phyloP scores from a whole-genome alignment of 176 grass and related monocot genomes.

The Cenchrus purpureus region DNA sequence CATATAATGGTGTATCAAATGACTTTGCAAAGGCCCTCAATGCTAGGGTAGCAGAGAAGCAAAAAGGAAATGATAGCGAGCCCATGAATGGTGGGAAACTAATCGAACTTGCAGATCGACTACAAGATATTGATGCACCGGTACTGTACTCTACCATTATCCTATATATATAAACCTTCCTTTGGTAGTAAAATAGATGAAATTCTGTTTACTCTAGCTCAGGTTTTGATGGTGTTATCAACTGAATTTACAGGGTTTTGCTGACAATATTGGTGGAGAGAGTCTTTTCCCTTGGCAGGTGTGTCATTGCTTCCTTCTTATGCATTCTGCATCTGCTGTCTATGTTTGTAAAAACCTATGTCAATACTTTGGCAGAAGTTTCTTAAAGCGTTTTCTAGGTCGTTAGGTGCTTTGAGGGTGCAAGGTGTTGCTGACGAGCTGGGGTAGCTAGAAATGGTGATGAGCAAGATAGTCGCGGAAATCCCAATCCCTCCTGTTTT shows the following conservation, averaged over 20 bases:
- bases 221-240: slow-evolving; percentile 31
- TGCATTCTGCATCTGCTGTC: slow-evolving; percentile 15
- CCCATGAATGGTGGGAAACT: slow-evolving; percentile 75
- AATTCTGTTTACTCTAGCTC: slow-evolving; percentile 23
- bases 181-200: slow-evolving; percentile 11
- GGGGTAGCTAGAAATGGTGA: background rate
- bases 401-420: background rate
- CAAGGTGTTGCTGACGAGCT: background rate
- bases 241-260: slow-evolving; percentile 64
- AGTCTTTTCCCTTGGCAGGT: slow-evolving; percentile 87
- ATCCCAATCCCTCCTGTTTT: background rate
- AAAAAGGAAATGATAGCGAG: slow-evolving; percentile 62
- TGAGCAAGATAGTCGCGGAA: background rate
- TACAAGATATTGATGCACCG: slow-evolving; percentile 74
- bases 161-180: slow-evolving; percentile 5
- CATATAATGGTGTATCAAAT: slow-evolving; percentile 52
- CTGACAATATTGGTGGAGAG: slow-evolving; percentile 64
- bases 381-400: background rate
- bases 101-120: slow-evolving; percentile 61
- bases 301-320: slow-evolving; percentile 37
- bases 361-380: background rate
- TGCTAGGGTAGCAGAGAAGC: slow-evolving; percentile 71
- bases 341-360: slow-evolving; percentile 29
- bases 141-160: slow-evolving; percentile 55
- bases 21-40: slow-evolving; percentile 73